Evolutionary conservation across 2,329 filamentous ascomycete genomes (phyloP).

Genomic region (Sporothrix schenckii): DNA sequence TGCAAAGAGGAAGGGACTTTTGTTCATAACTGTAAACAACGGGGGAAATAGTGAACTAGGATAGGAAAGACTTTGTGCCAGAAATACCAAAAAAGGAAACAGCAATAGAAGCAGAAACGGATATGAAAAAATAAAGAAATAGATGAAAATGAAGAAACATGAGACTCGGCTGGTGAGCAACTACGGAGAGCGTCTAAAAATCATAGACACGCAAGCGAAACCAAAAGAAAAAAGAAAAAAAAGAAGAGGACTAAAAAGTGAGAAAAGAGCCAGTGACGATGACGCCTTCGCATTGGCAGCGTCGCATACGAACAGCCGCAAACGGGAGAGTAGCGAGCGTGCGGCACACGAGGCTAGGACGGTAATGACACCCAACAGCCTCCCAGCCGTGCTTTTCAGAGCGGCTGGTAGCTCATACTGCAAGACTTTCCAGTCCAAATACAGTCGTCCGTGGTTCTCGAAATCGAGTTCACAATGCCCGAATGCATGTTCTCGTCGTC

Average conservation of each 20-base stretch:
- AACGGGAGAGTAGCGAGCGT: background rate
- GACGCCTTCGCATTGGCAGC: background rate
- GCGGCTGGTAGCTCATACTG: background rate
- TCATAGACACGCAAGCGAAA: conserved; percentile 19
- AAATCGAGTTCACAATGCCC: background rate
- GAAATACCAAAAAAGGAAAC: conserved; percentile 19
- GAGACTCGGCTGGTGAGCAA: conserved; percentile 29
- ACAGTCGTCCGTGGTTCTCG: background rate
- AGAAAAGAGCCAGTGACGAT: background rate
- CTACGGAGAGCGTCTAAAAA: conserved; percentile 11
- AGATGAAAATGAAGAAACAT: background rate
- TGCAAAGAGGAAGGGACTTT: too few relatives aligned
- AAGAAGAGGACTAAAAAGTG: background rate
- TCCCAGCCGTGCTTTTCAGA: conserved; percentile 3
- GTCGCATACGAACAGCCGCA: background rate
- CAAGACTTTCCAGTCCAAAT: background rate
- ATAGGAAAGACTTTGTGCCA: conserved; percentile 9
- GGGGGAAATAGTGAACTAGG: background rate
- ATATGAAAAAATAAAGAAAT: background rate
- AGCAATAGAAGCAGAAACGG: background rate
- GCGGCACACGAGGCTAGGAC: background rate
- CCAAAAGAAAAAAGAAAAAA: background rate
- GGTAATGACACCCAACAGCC: background rate
- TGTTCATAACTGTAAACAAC: too few relatives aligned
- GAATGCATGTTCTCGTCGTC: background rate